A percentile compares a stretch with the other conserved stretches of the same genome.
These are phyloP conservation scores for Fusarium acutatum DNA, from an alignment of 2,329 filamentous ascomycete genomes.

Conservation along the genomic window DNA sequence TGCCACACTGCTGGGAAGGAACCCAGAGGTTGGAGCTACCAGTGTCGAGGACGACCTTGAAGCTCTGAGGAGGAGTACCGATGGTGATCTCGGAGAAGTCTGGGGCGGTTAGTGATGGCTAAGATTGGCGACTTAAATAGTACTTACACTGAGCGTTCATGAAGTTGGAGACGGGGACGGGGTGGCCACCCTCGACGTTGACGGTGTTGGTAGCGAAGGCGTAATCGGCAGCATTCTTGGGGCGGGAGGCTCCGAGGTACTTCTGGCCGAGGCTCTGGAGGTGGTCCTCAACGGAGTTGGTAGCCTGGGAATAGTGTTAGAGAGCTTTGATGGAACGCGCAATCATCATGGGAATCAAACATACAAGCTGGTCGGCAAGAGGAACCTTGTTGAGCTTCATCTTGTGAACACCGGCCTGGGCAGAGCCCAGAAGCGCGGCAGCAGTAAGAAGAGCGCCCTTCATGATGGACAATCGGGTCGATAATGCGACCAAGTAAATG, in stretches of 20 bases:
- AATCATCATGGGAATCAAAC: constrained; percentile 46
- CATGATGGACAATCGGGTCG: constrained; percentile 66
- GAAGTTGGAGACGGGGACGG: constrained; percentile 94
- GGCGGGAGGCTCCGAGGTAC: constrained; percentile 81
- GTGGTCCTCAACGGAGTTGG: constrained; percentile 82
- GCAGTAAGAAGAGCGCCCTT: constrained; percentile 85
- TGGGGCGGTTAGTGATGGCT: constrained; percentile 48
- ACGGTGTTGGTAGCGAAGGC: constrained; percentile 81
- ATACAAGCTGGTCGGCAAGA: constrained; percentile 88
- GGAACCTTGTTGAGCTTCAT: constrained; percentile 98
- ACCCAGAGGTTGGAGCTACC: constrained; percentile 99
- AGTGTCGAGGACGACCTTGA: constrained; percentile 99
- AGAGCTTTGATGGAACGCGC: background rate
- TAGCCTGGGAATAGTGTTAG: constrained; percentile 62
- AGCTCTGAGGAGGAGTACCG: constrained; percentile 89
- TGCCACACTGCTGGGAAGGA: constrained; percentile 86
- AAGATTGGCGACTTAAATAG: background rate
- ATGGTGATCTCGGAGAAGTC: constrained; percentile 98
- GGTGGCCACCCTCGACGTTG: constrained; percentile 73
- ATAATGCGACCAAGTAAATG: constrained; percentile 18
- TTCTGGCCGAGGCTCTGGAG: constrained; percentile 89
- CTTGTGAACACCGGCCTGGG: constrained; percentile 89
- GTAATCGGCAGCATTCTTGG: constrained; percentile 73
- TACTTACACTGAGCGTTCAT: constrained; percentile 95
- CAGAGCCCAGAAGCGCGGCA: constrained; percentile 82